A percentile compares a stretch with the other conserved stretches of the same genome.
phyloP scores from a whole-genome alignment of 148 eudicot species.

The Amaranthus palmeri region DNA sequence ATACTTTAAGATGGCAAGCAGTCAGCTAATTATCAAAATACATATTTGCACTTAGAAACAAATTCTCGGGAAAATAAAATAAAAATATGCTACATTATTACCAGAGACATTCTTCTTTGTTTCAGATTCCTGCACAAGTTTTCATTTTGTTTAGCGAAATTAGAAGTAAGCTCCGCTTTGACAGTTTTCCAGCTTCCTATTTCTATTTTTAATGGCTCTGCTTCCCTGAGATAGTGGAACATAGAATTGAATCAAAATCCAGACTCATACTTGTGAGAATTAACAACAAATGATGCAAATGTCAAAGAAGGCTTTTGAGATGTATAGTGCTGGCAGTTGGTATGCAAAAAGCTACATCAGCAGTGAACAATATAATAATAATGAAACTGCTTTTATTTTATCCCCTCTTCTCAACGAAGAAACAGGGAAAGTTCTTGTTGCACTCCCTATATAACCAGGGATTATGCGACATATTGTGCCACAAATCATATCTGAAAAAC shows the following conservation, averaged over 20 bases:
- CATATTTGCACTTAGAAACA: background rate
- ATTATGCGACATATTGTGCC: too few relatives aligned
- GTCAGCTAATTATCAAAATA: background rate
- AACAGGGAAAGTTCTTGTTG: too few relatives aligned
- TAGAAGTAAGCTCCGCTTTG: slow-evolving; percentile 38
- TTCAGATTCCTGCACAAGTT: slow-evolving; percentile 28
- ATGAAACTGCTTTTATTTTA: background rate
- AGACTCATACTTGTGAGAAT: background rate
- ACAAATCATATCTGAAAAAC: too few relatives aligned
- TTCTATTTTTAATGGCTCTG: slow-evolving; percentile 41
- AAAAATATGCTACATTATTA: slow-evolving; percentile 30
- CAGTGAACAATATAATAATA: background rate
- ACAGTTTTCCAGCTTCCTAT: slow-evolving; percentile 69
- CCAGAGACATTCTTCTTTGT: slow-evolving; percentile 34
- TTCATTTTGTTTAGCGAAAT: slow-evolving; percentile 12
- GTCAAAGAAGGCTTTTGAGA: background rate
- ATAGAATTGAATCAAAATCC: background rate
- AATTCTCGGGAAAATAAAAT: background rate
- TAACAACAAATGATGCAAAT: background rate
- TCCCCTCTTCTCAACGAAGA: background rate
- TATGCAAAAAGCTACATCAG: background rate
- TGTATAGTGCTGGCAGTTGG: background rate
- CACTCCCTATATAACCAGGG: too few relatives aligned
- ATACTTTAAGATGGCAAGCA: background rate
- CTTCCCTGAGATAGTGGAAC: slow-evolving; percentile 27